Evolutionary conservation across 331 rosid genomes (phyloP).

Genomic region (Erythrophleum ivorense): DNA sequence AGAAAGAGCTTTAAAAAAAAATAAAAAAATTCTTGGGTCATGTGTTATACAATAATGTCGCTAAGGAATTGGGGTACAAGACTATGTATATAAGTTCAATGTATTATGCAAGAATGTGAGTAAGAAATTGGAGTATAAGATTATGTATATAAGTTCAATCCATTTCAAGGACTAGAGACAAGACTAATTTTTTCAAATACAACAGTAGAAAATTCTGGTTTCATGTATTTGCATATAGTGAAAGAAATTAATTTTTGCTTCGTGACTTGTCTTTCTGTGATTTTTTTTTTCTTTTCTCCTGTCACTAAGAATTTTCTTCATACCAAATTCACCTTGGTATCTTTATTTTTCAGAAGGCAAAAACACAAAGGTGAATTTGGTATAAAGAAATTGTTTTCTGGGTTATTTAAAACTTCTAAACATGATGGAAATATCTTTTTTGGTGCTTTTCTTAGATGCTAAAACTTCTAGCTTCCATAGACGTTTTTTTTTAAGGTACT

Average conservation of each 20-base stretch:
- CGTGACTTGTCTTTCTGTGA: not conserved
- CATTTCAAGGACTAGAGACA: not conserved
- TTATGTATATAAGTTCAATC: not conserved
- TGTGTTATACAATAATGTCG: not conserved
- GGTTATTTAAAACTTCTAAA: not conserved
- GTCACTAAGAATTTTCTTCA: not conserved
- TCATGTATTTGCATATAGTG: not conserved
- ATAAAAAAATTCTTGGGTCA: not conserved
- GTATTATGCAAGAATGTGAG: not conserved
- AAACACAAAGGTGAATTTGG: not conserved
- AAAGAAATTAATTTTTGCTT: not conserved
- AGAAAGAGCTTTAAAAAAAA: not conserved
- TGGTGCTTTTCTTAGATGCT: not conserved
- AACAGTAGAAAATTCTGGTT: not conserved
- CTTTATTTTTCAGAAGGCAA: not conserved
- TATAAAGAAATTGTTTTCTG: not conserved
- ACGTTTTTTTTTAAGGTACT: not conserved
- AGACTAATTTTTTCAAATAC: not conserved
- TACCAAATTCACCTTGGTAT: not conserved
- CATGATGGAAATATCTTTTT: not conserved
- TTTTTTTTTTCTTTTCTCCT: not conserved
- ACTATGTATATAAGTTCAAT: not conserved
- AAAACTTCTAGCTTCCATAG: not conserved
- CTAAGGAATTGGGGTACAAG: not conserved
- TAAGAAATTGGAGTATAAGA: not conserved